phyloP scores from a whole-genome alignment of 805 yeast species.

The Jamesozyma spencerorum region DNA sequence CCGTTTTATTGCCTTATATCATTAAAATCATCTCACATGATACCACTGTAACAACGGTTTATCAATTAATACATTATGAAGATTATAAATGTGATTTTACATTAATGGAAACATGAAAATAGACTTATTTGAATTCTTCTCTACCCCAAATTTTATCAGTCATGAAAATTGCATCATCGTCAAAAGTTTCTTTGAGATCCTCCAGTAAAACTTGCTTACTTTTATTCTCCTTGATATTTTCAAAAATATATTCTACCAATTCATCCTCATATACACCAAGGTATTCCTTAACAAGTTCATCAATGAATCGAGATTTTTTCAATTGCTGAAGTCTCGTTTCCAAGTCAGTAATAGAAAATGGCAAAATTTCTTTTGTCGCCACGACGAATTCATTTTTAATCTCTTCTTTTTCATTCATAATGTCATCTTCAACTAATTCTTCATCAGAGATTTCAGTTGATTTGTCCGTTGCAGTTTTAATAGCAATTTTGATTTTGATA shows the following conservation, averaged over 20 bases:
- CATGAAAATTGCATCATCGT: constrained; percentile 25
- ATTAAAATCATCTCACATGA: constrained; percentile 14
- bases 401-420: not conserved
- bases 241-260: constrained; percentile 26
- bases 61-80: constrained; percentile 8
- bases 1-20: constrained; percentile 18
- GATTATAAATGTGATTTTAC: not conserved
- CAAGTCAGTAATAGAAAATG: constrained; percentile 12
- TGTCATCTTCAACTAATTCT: not conserved
- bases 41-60: constrained; percentile 18
- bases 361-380: constrained; percentile 6
- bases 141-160: constrained; percentile 25
- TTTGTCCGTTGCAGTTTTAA: constrained; percentile 17
- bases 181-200: constrained; percentile 28
- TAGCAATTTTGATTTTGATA: constrained; percentile 22
- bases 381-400: not conserved
- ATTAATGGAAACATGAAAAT: not conserved
- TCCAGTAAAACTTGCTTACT: constrained; percentile 15
- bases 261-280: constrained; percentile 29
- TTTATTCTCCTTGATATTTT: constrained; percentile 21
- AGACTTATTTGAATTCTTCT: constrained; percentile 3
- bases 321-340: constrained; percentile 10
- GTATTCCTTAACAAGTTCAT: constrained; percentile 26
- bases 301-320: constrained; percentile 17
- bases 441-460: constrained; percentile 1